Conservation (phyloP, 83 land plant species). For the Larix sibirica region DNA sequence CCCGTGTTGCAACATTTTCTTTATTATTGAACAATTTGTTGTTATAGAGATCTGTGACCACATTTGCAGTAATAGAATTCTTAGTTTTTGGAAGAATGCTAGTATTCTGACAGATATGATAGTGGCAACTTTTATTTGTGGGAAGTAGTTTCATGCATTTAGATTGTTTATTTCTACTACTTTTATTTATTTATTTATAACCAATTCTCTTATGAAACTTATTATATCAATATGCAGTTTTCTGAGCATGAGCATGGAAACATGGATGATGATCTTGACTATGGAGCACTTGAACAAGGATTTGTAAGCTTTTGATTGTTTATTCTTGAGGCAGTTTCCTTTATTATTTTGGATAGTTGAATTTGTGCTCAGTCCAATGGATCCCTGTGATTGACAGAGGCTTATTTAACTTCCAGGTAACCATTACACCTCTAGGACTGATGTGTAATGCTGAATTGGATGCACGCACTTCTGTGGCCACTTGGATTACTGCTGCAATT, state of each 20-base stretch:
- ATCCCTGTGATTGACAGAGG: not conserved
- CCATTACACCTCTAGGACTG: not conserved
- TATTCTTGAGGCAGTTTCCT: not conserved
- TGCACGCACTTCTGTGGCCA: not conserved
- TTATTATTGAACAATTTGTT: too few relatives aligned
- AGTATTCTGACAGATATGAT: too few relatives aligned
- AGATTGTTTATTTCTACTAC: too few relatives aligned
- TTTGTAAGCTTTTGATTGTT: slow-evolving; percentile 25
- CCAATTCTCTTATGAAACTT: not conserved
- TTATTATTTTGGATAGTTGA: not conserved
- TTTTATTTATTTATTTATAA: too few relatives aligned
- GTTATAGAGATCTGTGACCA: too few relatives aligned
- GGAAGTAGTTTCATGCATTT: too few relatives aligned
- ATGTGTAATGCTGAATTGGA: not conserved
- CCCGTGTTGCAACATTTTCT: too few relatives aligned
- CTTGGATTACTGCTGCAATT: slow-evolving; percentile 1
- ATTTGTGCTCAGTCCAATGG: not conserved
- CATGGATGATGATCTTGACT: slow-evolving; percentile 23
- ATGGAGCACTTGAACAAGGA: slow-evolving; percentile 22
- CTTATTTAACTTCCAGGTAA: not conserved
- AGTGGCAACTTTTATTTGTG: too few relatives aligned
- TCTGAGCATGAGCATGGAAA: slow-evolving; percentile 19
- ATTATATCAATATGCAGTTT: slow-evolving; percentile 7
- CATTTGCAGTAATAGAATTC: too few relatives aligned
- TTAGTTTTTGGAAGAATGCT: too few relatives aligned